Evolutionary conservation across 345 rosid species (phyloP), one percentile per base, ranked within the genome.

Genomic region (Brassica incana): DNA sequence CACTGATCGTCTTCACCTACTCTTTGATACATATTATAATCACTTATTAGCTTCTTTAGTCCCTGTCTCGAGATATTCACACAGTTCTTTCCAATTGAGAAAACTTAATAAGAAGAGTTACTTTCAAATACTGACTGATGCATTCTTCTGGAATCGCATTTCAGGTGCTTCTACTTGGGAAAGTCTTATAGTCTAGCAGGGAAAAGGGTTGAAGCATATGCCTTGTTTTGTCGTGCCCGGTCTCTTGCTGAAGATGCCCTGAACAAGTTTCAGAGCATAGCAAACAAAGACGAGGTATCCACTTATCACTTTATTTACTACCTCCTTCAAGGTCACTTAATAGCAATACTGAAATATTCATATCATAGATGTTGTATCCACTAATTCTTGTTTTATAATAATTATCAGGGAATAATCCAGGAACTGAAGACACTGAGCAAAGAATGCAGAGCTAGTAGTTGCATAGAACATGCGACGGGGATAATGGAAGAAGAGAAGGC

Each of bases 101-200:
- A 50, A 54, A 15, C 36, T 25, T 60, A 60, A 20, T 38, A 33
- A 40, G 15, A 18, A 71, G 6, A 10, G 40, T 63, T 30, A 14
- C 4, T 64, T 64, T 30, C 36, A 64, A n/a, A 32, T n/a, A 32
- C 45, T n/a, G 8, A 5, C 25, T 3, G 40, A 32, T 64, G 67
- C 43, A 32, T 64, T 3, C 29, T 63, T 80, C 56, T 65, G 40
- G 66, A 67, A 70, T 75, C 66, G 71, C 80, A 72, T 50, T 25
- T 61, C 90, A 96, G 99, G 88, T 96, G 98, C 84, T 96, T 93
- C 82, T 93, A 88, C 87, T 83, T 96, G 82, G 98, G 95, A 54
- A 88, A 79, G 77, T 93, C 98, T 6, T 93, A 96, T 82, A 90
- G 99, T 82, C 81, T 89, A 81, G 97, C 97, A 77, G 97, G 95